Evolutionary conservation across 306 rosid species (phyloP).

Genomic region (Cucurbita argyrosperma): DNA sequence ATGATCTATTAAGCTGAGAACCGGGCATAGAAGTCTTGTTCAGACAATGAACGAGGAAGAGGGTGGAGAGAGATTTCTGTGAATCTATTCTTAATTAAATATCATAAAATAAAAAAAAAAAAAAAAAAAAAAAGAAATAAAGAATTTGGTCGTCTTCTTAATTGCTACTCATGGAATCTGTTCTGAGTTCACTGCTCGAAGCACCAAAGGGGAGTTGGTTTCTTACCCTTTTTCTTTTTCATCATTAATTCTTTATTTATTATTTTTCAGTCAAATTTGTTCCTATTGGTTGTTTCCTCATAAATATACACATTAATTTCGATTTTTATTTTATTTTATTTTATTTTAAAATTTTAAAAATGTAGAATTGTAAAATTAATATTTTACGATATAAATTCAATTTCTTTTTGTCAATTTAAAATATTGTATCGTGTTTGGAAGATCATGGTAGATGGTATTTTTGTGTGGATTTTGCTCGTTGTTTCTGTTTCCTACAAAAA

Average conservation of each 20-base stretch:
- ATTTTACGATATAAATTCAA: too few species aligned
- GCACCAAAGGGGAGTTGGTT: background rate
- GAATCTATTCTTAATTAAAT: too few species aligned
- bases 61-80: too few species aligned
- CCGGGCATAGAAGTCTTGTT: too few species aligned
- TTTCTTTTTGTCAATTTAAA: too few species aligned
- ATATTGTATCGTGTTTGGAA: background rate
- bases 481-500: background rate
- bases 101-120: too few species aligned
- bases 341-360: too few species aligned
- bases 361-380: too few species aligned
- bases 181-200: background rate
- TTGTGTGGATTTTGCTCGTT: background rate
- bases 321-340: too few species aligned
- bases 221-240: background rate
- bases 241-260: background rate
- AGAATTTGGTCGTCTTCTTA: background rate
- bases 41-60: too few species aligned
- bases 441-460: constrained; percentile 19
- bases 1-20: too few species aligned
- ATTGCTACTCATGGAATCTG: background rate
- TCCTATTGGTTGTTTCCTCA: background rate
- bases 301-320: background rate
- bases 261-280: background rate
- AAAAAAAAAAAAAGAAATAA: too few species aligned